These are phyloP conservation scores for Lachancea thermotolerans DNA, from an alignment of 805 yeast species.

Conservation along the genomic window DNA sequence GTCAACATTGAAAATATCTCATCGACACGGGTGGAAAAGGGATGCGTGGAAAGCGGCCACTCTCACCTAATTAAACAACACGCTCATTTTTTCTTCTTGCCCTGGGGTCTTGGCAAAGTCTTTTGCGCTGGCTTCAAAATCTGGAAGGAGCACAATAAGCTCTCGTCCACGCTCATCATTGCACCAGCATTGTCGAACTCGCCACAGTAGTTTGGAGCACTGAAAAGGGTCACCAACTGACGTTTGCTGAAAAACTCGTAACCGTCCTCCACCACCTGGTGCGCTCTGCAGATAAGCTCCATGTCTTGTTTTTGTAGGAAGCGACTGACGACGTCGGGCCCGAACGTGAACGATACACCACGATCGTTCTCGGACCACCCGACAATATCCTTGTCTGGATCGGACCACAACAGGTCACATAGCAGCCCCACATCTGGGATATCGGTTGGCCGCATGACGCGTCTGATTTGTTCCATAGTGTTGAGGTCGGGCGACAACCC, in stretches of 20 bases:
- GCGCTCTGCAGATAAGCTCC: slow-evolving; percentile 97
- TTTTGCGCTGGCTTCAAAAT: slow-evolving; percentile 97
- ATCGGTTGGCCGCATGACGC: slow-evolving; percentile 99
- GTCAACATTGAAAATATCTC: background rate
- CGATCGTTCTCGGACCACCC: slow-evolving; percentile 99
- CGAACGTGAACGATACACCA: slow-evolving; percentile 98
- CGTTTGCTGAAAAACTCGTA: slow-evolving; percentile 95
- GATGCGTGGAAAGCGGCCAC: background rate
- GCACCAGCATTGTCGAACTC: slow-evolving; percentile 99
- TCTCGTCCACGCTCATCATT: slow-evolving; percentile 98
- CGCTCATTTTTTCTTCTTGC: slow-evolving; percentile 28
- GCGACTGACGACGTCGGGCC: slow-evolving; percentile 97
- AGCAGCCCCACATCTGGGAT: slow-evolving; percentile 95
- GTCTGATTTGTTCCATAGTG: slow-evolving; percentile 96
- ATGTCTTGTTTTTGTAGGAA: slow-evolving; percentile 95
- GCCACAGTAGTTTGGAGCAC: slow-evolving; percentile 98
- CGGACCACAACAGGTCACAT: slow-evolving; percentile 96
- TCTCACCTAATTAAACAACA: slow-evolving; percentile 1
- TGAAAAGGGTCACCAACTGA: slow-evolving; percentile 89
- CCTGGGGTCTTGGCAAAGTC: slow-evolving; percentile 35
- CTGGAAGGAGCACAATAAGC: slow-evolving; percentile 90
- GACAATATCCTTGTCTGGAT: slow-evolving; percentile 95
- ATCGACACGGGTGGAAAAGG: background rate
- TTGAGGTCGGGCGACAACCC: slow-evolving; percentile 96
- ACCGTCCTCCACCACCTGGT: slow-evolving; percentile 98